Evolutionary conservation across 306 rosid species (phyloP), one percentile per base, ranked within the genome.

Genomic region (Trifolium subterraneum): DNA sequence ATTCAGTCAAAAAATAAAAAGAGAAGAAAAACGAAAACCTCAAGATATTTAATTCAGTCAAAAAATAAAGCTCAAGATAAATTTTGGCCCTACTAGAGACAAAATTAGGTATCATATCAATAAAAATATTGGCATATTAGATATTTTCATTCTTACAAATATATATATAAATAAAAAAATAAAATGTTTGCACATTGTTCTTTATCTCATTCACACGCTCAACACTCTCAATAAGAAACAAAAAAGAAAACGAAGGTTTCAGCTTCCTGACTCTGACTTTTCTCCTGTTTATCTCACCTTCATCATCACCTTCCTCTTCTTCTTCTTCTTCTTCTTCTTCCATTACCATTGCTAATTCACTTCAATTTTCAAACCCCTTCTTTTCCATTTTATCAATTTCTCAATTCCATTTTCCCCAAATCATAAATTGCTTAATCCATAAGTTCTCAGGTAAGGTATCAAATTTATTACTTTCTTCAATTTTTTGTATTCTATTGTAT

Each of bases 241-340:
- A 19, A 52, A 18, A 52, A 11, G 23, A 47, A 45, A 82, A 65
- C 20, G 22, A 33, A 72, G 55, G 71, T 60, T 73, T 78, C 70
- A 64, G 74, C 80, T 82, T 25, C 62, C 15, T 31, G 80, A 78
- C 71, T 79, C 76, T 64, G 80, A 74, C 83, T 74, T 74, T 74
- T 74, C 83, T 74, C 66, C 80, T 41, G 4, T 29, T 29, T 27
- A 31, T 77, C 23, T 44, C 58, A 8, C 13, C 80, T 3, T 44
- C 74, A 5, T 63, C 23, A 0, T 75, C 60, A 52, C 42, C 62
- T 44, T 68, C 51, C 23, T 55, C 78, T 35, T 7, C 10, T 35
- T 35, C 39, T 35, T 35, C 39, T 44, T 68, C 51, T 16, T 55
- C 78, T 35, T 7, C 10, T 35, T 35, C 39, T 35, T 35, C 39